phyloP scores from a whole-genome alignment of 495 filamentous ascomycete species.

The Lepraria neglecta region DNA sequence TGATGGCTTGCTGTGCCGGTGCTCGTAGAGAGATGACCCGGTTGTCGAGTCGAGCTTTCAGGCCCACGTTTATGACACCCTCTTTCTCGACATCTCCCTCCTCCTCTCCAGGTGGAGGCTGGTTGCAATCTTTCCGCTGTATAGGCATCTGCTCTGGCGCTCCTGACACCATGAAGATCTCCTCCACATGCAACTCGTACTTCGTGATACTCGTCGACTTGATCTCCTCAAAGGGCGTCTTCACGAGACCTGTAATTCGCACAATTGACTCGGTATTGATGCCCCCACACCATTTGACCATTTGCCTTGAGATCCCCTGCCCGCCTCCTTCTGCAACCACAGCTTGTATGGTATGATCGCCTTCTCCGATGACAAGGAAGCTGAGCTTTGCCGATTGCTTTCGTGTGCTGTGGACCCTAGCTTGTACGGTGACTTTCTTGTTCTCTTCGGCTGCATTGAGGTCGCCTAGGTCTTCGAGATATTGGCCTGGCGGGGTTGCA shows the following conservation, averaged over 20 bases:
- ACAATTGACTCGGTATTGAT: constrained; percentile 77
- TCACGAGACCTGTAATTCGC: constrained; percentile 66
- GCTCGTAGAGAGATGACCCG: constrained; percentile 86
- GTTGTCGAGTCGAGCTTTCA: constrained; percentile 77
- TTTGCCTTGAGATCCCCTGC: constrained; percentile 55
- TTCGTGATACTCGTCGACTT: constrained; percentile 70
- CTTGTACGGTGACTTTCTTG: constrained; percentile 72
- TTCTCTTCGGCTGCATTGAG: constrained; percentile 54
- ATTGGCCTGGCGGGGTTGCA: constrained; percentile 14
- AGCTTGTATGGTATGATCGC: constrained; percentile 74
- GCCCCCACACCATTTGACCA: constrained; percentile 82
- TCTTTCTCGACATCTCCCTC: constrained; percentile 42
- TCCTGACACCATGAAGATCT: constrained; percentile 67
- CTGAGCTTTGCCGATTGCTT: constrained; percentile 87
- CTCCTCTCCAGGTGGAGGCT: constrained; percentile 42
- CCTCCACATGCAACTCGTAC: constrained; percentile 72
- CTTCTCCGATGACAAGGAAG: constrained; percentile 84
- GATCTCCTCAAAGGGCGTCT: constrained; percentile 67
- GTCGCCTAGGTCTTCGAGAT: constrained; percentile 45
- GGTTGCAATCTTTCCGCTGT: constrained; percentile 58
- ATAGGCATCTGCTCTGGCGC: constrained; percentile 62
- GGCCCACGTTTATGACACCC: constrained; percentile 58
- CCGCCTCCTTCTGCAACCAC: constrained; percentile 52
- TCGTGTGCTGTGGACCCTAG: constrained; percentile 78
- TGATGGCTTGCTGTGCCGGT: constrained; percentile 81